phyloP scores from a whole-genome alignment of 2,329 filamentous ascomycete species.

The Exserohilum turcica region DNA sequence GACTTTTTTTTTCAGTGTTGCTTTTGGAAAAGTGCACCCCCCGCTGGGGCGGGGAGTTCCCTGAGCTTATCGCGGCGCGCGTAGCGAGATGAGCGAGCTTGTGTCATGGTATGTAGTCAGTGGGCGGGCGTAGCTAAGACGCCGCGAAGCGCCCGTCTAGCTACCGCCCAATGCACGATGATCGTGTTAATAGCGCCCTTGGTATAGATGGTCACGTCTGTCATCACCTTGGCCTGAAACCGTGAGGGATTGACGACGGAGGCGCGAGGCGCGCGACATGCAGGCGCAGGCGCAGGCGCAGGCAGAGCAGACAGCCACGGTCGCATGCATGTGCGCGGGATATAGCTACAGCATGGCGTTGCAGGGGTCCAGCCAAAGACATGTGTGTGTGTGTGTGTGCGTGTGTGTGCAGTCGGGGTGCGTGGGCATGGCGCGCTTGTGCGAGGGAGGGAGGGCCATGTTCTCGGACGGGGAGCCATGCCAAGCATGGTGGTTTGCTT shows the following conservation, averaged over 20 bases:
- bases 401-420: neutral
- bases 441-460: too few species aligned
- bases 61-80: neutral
- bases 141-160: slow-evolving; percentile 1
- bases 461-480: neutral
- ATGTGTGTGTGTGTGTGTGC: neutral
- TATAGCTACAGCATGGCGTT: too few species aligned
- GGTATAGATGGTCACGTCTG: neutral
- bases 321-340: too few species aligned
- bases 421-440: slow-evolving; percentile 9
- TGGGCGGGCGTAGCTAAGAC: neutral
- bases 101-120: neutral
- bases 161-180: neutral
- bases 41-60: neutral
- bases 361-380: neutral
- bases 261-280: too few species aligned
- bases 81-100: neutral
- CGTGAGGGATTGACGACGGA: neutral
- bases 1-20: too few species aligned
- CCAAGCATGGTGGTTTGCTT: slow-evolving; percentile 6
- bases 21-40: neutral
- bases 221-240: slow-evolving; percentile 2
- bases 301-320: neutral
- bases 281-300: neutral
- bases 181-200: neutral